Conservation (phyloP, 257 asterid genomes). For the Nicotiana sylvestris region DNA sequence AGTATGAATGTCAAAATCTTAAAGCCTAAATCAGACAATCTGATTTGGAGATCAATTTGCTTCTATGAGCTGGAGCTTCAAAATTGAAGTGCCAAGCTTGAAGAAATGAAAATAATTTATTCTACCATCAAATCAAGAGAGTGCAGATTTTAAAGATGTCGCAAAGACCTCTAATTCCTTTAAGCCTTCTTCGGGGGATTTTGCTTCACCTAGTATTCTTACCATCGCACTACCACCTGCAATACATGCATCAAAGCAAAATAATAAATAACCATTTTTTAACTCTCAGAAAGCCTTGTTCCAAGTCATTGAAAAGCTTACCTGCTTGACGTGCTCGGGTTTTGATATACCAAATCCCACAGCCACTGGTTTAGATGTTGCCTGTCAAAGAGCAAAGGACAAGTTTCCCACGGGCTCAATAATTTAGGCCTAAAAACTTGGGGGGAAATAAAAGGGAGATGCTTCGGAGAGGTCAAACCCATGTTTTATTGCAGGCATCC, state of each 20-base stretch:
- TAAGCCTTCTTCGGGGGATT: constrained; percentile 75
- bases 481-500: not conserved
- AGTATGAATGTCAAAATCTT: not conserved
- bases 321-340: constrained; percentile 89
- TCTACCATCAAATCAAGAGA: constrained; percentile 23
- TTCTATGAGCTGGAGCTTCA: not conserved
- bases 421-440: not conserved
- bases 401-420: not conserved
- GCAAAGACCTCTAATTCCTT: constrained; percentile 63
- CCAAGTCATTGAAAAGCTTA: constrained; percentile 12
- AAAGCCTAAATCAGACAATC: not conserved
- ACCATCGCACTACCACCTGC: constrained; percentile 90
- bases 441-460: not conserved
- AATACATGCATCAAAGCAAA: not conserved
- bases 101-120: not conserved
- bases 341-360: constrained; percentile 91
- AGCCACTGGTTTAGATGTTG: constrained; percentile 69
- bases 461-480: not conserved
- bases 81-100: not conserved
- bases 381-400: constrained; percentile 32
- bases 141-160: constrained; percentile 64
- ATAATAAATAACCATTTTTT: not conserved
- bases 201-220: constrained; percentile 68
- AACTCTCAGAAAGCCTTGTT: not conserved
- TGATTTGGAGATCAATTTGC: not conserved